Conservation (phyloP, 495 filamentous ascomycete genomes). For the Aspergillus saccharolyticus region DNA sequence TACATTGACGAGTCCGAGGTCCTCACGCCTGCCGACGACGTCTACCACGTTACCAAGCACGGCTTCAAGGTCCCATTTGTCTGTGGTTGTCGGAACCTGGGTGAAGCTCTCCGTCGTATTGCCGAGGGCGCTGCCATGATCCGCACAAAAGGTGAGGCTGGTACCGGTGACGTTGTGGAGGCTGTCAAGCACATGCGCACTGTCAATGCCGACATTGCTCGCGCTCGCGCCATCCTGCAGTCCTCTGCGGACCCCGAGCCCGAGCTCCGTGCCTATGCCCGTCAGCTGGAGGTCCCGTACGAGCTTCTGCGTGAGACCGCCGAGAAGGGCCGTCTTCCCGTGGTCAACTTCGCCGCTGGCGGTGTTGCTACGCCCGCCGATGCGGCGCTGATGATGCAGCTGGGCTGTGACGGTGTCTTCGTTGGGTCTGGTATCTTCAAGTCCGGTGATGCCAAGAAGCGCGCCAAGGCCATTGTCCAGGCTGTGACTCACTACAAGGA, state of each 20-base stretch:
- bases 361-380: constrained; percentile 95
- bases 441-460: constrained; percentile 77
- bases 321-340: constrained; percentile 79
- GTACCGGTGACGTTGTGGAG: constrained; percentile 97
- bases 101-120: constrained; percentile 88
- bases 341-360: constrained; percentile 98
- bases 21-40: constrained; percentile 86
- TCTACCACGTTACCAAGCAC: constrained; percentile 88
- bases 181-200: constrained; percentile 95
- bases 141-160: constrained; percentile 95
- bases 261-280: constrained; percentile 71
- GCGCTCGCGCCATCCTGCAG: constrained; percentile 57
- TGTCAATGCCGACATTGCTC: constrained; percentile 77
- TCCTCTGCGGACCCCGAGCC: constrained; percentile 61
- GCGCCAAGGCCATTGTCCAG: constrained; percentile 91
- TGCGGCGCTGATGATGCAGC: constrained; percentile 98
- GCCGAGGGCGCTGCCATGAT: constrained; percentile 97
- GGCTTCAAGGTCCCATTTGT: constrained; percentile 85
- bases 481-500: constrained; percentile 87
- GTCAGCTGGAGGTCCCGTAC: constrained; percentile 72
- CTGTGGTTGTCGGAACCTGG: constrained; percentile 92
- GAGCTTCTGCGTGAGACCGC: constrained; percentile 80
- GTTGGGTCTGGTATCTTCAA: constrained; percentile 98
- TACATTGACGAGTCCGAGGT: constrained; percentile 99
- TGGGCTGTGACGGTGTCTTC: constrained; percentile 97